Evolutionary conservation across 2,329 filamentous ascomycete species (phyloP).

Genomic region (Hansfordia pulvinata): DNA sequence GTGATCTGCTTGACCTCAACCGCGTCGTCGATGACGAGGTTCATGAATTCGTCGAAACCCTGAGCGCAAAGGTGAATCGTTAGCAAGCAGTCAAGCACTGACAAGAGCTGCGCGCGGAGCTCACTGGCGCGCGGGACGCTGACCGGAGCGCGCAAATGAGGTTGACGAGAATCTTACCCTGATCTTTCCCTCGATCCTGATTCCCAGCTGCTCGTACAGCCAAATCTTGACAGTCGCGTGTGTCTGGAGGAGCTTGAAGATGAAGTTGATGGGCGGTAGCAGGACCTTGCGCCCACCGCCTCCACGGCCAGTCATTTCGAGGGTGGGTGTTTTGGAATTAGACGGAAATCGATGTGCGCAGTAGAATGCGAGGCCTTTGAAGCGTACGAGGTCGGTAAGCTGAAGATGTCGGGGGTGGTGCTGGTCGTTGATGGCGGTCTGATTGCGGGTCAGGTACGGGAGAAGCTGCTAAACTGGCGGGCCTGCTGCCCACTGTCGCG

Average conservation of each 20-base stretch:
- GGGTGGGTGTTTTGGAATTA: no score
- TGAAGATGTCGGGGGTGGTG: no score
- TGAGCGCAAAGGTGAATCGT: no score
- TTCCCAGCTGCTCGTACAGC: constrained; percentile 91
- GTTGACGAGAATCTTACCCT: constrained; percentile 63
- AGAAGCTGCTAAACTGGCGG: no score
- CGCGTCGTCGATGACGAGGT: constrained; percentile 89
- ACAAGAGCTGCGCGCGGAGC: background rate
- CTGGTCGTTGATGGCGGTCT: no score
- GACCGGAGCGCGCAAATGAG: background rate
- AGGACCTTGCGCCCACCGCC: constrained; percentile 47
- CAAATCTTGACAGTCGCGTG: constrained; percentile 84
- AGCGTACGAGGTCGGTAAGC: no score
- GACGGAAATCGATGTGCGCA: no score
- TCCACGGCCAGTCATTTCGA: constrained; percentile 43
- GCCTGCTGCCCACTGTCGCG: no score
- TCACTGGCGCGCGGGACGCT: background rate
- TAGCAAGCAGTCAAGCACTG: no score
- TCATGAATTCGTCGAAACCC: constrained; percentile 99
- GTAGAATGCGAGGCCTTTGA: no score
- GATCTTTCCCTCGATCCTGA: constrained; percentile 93
- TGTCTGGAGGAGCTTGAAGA: constrained; percentile 79
- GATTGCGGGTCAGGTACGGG: no score
- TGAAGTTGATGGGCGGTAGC: constrained; percentile 62
- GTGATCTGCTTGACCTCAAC: constrained; percentile 80